Conservation (phyloP, 2,329 filamentous ascomycete genomes). For the Botrytis porri region DNA sequence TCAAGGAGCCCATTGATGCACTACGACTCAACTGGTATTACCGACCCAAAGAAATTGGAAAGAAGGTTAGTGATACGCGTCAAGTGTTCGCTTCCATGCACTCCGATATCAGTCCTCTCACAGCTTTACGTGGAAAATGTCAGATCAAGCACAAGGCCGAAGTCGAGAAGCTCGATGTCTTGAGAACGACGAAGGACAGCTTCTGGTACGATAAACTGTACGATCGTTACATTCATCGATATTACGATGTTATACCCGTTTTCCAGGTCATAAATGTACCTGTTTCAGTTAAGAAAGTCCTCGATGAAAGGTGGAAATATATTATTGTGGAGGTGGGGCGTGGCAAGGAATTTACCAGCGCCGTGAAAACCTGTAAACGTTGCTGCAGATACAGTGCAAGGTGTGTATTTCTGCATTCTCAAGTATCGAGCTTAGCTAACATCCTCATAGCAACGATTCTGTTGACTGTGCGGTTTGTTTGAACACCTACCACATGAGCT, state of each 20-base stretch:
- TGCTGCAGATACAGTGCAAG: slow-evolving; percentile 88
- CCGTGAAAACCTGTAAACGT: slow-evolving; percentile 92
- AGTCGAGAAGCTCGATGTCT: slow-evolving; percentile 76
- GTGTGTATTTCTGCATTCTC: slow-evolving; percentile 50
- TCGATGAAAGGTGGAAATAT: slow-evolving; percentile 95
- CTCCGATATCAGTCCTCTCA: slow-evolving; percentile 90
- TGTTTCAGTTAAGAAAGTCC: slow-evolving; percentile 87
- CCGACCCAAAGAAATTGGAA: slow-evolving; percentile 90
- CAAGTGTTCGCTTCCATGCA: slow-evolving; percentile 97
- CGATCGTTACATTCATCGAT: slow-evolving; percentile 96
- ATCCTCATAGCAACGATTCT: slow-evolving; percentile 73
- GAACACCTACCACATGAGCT: slow-evolving; percentile 98
- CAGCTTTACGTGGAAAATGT: slow-evolving; percentile 90
- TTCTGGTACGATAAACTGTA: slow-evolving; percentile 99
- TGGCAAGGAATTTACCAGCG: slow-evolving; percentile 92
- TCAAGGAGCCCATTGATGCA: slow-evolving; percentile 72
- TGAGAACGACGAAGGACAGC: slow-evolving; percentile 77
- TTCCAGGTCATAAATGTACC: slow-evolving; percentile 93
- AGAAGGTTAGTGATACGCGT: slow-evolving; percentile 86
- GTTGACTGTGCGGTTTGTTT: slow-evolving; percentile 95
- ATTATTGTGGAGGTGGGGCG: slow-evolving; percentile 91
- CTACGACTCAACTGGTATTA: slow-evolving; percentile 98
- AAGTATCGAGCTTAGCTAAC: slow-evolving; percentile 14
- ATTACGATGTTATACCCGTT: slow-evolving; percentile 95
- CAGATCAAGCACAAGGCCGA: slow-evolving; percentile 85